These are phyloP conservation scores for Fragilaria crotonensis DNA, from an alignment of 108 stramenopile genomes.

Conservation along the genomic window DNA sequence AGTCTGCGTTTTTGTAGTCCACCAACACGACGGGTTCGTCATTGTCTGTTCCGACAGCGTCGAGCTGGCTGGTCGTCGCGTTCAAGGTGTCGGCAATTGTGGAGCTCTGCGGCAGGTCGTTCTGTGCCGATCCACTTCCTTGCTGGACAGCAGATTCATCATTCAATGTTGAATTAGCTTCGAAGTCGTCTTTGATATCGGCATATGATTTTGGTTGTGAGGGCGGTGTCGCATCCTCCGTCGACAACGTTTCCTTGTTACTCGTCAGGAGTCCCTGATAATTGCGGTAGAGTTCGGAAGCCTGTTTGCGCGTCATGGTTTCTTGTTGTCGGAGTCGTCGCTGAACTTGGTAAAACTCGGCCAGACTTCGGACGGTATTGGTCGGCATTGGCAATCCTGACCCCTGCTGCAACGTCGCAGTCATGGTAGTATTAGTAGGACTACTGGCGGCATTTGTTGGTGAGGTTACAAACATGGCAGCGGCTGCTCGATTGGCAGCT, in stretches of 20 bases:
- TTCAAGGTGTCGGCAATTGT: not conserved
- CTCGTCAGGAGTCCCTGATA: not conserved
- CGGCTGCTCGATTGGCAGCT: not conserved
- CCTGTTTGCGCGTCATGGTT: not conserved
- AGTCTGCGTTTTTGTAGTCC: constrained; percentile 38
- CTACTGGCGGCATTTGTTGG: not conserved
- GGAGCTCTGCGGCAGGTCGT: not conserved
- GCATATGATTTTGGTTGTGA: no score
- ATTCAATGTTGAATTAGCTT: not conserved
- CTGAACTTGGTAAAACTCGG: not conserved
- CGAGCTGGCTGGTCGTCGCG: not conserved
- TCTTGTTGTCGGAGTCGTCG: not conserved
- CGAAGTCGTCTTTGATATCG: not conserved
- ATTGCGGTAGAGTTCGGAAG: not conserved
- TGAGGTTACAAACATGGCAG: not conserved
- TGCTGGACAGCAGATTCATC: not conserved
- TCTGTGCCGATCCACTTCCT: not conserved
- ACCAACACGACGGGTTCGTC: not conserved
- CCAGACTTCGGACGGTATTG: not conserved
- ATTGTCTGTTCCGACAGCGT: not conserved
- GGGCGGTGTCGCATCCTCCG: not conserved
- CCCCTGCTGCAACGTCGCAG: no score
- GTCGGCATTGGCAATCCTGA: no score
- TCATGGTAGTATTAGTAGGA: not conserved
- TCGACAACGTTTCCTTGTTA: not conserved